Evolutionary conservation across 139 green algal species (phyloP).

Genomic region (Pleodorina starrii): DNA sequence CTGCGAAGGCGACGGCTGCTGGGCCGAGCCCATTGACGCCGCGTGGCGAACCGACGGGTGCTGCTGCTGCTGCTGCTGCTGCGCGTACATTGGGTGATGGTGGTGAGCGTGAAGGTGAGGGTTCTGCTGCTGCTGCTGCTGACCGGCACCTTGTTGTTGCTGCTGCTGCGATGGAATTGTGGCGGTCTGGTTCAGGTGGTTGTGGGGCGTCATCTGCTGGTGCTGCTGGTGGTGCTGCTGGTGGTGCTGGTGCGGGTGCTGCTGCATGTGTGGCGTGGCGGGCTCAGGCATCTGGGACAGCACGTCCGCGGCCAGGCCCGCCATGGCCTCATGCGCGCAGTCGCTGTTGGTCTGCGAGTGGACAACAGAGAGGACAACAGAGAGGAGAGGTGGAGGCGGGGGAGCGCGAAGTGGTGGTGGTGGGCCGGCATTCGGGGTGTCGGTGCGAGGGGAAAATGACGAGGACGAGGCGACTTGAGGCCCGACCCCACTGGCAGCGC

Average conservation of each 20-base stretch:
- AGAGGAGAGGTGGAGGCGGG: too few relatives aligned
- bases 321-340: constrained; percentile 31
- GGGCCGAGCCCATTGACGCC: background rate
- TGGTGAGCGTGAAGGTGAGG: background rate
- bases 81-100: too few relatives aligned
- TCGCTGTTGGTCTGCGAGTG: background rate
- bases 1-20: too few relatives aligned
- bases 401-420: too few relatives aligned
- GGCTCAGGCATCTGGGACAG: background rate
- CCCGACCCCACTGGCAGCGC: too few relatives aligned
- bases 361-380: too few relatives aligned
- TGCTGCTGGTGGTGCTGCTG: background rate
- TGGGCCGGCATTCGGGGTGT: too few relatives aligned
- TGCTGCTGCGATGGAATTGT: too few relatives aligned
- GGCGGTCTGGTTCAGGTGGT: background rate
- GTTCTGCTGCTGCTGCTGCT: background rate
- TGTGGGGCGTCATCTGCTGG: background rate
- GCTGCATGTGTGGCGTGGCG: background rate
- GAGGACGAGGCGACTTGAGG: too few relatives aligned
- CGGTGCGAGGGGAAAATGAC: background rate
- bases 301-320: background rate
- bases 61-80: background rate
- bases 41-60: background rate
- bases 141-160: background rate
- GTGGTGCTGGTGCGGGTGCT: constrained; percentile 1